Evolutionary conservation across 441 rosid species (phyloP).

Genomic region (Populus hybrid): DNA sequence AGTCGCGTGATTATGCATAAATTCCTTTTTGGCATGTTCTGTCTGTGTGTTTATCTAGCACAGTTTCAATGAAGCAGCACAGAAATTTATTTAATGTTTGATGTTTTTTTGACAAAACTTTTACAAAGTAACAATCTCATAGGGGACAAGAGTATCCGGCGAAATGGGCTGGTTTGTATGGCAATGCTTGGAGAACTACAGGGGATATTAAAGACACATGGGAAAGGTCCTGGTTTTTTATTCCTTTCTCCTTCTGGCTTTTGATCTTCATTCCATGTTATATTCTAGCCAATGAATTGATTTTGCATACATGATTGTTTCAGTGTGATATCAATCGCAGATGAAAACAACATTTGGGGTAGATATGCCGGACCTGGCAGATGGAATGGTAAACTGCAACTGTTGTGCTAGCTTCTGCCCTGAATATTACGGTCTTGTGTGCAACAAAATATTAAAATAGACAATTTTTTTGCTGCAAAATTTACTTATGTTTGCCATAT

Average conservation of each 20-base stretch:
- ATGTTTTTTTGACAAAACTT: not conserved
- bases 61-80: not conserved
- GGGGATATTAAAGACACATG: conserved; percentile 48
- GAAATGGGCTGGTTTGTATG: conserved; percentile 50
- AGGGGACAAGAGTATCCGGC: conserved; percentile 65
- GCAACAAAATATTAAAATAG: not conserved
- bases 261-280: not conserved
- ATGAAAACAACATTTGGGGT: conserved; percentile 52
- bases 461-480: not conserved
- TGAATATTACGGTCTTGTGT: not conserved
- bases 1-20: conserved; percentile 3
- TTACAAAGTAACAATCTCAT: not conserved
- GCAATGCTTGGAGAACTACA: conserved; percentile 74
- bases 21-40: not conserved
- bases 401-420: not conserved
- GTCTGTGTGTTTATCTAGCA: not conserved
- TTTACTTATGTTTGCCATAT: conserved; percentile 17
- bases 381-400: conserved; percentile 49
- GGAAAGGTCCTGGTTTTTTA: conserved; percentile 30
- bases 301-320: not conserved
- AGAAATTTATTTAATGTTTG: not conserved
- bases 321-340: conserved; percentile 51
- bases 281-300: conserved; percentile 18
- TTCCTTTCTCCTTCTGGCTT: conserved; percentile 18
- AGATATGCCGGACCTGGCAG: conserved; percentile 53